Evolutionary conservation across 768 basidiomycete species (phyloP).

Genomic region (Boletus bicolor): DNA sequence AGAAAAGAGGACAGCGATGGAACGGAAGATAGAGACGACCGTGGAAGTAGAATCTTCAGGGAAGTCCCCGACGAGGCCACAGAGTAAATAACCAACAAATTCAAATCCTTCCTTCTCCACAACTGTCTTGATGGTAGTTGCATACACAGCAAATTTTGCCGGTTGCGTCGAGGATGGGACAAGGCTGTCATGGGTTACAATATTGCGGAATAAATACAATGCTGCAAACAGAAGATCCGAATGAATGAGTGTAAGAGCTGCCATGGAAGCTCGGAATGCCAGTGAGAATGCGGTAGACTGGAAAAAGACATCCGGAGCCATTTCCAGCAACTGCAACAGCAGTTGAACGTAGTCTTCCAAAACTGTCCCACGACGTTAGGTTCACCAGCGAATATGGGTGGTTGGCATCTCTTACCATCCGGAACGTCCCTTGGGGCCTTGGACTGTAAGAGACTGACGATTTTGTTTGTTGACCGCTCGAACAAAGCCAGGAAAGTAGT

Average conservation of each 20-base stretch:
- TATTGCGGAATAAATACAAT: slow-evolving; percentile 72
- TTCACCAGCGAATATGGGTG: neutral
- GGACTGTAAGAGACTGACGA: slow-evolving; percentile 62
- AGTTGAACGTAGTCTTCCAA: slow-evolving; percentile 92
- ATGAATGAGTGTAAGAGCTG: slow-evolving; percentile 78
- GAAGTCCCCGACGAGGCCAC: slow-evolving; percentile 82
- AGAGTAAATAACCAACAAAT: slow-evolving; percentile 64
- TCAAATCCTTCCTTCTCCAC: slow-evolving; percentile 71
- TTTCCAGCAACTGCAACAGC: slow-evolving; percentile 62
- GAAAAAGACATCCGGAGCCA: slow-evolving; percentile 75
- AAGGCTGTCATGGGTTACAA: slow-evolving; percentile 75
- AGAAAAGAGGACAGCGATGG: slow-evolving; percentile 64
- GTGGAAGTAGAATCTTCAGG: slow-evolving; percentile 76
- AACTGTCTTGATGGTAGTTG: slow-evolving; percentile 55
- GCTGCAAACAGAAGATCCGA: slow-evolving; percentile 79
- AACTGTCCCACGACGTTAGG: slow-evolving; percentile 47
- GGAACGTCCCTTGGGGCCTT: slow-evolving; percentile 74
- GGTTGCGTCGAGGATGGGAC: slow-evolving; percentile 45
- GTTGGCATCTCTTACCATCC: slow-evolving; percentile 65
- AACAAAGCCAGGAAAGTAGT: slow-evolving; percentile 60
- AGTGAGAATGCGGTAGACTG: slow-evolving; percentile 72
- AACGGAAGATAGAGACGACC: slow-evolving; percentile 77
- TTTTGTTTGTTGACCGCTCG: slow-evolving; percentile 71
- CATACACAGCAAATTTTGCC: slow-evolving; percentile 61
- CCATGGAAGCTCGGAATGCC: slow-evolving; percentile 73